Base-by-base conservation (phyloP, 192 early-diverging fungal species). In the Chytriomyces confervae region DNA sequence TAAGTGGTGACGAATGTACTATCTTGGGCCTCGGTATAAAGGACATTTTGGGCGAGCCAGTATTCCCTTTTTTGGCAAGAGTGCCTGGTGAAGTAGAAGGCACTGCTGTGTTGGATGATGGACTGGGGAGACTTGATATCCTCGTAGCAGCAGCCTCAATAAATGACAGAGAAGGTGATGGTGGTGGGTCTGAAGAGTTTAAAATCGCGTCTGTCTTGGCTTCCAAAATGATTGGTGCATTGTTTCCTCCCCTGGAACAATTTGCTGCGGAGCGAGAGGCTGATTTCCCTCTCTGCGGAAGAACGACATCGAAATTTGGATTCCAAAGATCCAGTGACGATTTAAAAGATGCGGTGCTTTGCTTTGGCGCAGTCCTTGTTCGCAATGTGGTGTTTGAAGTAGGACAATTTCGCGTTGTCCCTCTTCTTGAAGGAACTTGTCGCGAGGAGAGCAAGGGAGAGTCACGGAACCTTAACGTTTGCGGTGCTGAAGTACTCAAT, bases 301-400 rank as follows among this genome's bases (percentile, higher is more conserved):
- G 24, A 47, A 16, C 24, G 10, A 8, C 7, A 13, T 68, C 46
- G 16, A 20, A 68, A 24, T 68, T 68, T 8, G 66, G 66, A 46
- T 68, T 68, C 66, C 66, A 68, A 18, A 11, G 16, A 47, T 48
- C 29, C 16, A 68, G 46, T 5, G 66, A 68, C 16, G 66, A 68
- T 46, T 43, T 8, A 8, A 11, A 47, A 13, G 23, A 20, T 57
- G 20, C 18, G 51, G 27, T 24, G 53, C 13, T 20, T 57, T 57
- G 16, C 53, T 70, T 70, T 29, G 10, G 51, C 11, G 18, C 27
- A 18, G 53, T 43, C 50, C 53, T 70, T 10, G 45, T 47, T 16
- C 66, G 66, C 11, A 36, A 67, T 67, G 43, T 46, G 8, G 66
- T 47, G 13, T 47, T 67, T 29, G 36, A 46, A 18, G 69, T n/a